Base-by-base conservation (phyloP, 345 rosid species). In the Salix koriyanagi region DNA sequence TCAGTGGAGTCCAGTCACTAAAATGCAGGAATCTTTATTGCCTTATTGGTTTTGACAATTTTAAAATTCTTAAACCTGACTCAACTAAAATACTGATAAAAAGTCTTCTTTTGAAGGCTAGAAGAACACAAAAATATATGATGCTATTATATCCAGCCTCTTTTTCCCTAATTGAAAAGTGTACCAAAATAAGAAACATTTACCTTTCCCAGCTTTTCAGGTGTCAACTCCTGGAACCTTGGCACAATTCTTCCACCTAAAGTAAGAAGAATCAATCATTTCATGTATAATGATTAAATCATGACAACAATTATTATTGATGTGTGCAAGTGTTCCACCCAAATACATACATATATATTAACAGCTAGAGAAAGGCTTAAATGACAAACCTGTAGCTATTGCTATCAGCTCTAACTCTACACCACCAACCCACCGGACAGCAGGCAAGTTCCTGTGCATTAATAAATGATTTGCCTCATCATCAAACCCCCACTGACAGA, bases 341-440 rank as follows among this genome's bases (percentile, higher is more conserved):
- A 39, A 13, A 58, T 58, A 56, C 48, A 30, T 0, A 32, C 14
- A 68, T 26, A 26, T 39, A 72, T 48, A 26, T 14, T 1, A 26
- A 44, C 30, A 25, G 23, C 23, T 21, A 56, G 69, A 44, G 6
- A 58, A 13, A 58, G 28, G 37, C 19, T 60, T 46, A 76, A 78
- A 34, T 21, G 30, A 61, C 21, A 84, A 64, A 91, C 98, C 98
- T 78, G 99, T 96, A 73, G 99, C 99, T 76, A 93, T 96, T 52
- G 99, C 99, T 73, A 96, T 96, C 65, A 93, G 95, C 84, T 96
- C 99, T 82, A 96, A 81, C 83, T 96, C 99, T 67, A 96, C 99
- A 78, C 99, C 98, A 75, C 99, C 99, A 41, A 96, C 99, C 99
- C 99, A 96, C 77, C 99, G 90, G 39, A 96, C 98, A 56, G 99